phyloP scores from a whole-genome alignment of 371 early-diverging fungal species.

The Mortierella sp. region DNA sequence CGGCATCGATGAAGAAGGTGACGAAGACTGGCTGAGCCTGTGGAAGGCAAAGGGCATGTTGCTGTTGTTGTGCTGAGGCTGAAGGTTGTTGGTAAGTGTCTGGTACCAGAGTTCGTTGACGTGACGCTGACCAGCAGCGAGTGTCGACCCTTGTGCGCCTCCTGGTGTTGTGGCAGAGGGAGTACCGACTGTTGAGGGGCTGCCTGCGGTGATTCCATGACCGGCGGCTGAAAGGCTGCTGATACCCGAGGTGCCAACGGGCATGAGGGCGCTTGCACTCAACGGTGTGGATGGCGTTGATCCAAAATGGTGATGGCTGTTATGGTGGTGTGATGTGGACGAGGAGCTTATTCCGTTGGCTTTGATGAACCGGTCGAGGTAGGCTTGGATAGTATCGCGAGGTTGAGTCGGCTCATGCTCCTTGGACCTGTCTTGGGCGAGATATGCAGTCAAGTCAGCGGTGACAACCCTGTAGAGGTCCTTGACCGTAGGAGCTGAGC shows the following conservation, averaged over 20 bases:
- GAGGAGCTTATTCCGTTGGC: conserved; percentile 1
- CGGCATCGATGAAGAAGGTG: conserved; percentile 26
- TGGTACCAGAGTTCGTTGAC: conserved; percentile 49
- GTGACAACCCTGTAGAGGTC: conserved; percentile 51
- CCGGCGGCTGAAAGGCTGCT: background rate
- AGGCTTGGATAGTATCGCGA: conserved; percentile 39
- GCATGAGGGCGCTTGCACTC: conserved; percentile 2
- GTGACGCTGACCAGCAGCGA: conserved; percentile 47
- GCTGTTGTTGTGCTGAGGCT: conserved; percentile 17
- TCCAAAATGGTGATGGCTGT: conserved; percentile 17
- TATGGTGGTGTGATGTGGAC: background rate
- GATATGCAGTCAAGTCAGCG: conserved; percentile 31
- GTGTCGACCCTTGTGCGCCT: background rate
- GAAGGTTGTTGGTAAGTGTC: conserved; percentile 27
- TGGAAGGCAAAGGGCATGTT: conserved; percentile 50
- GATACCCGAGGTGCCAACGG: background rate
- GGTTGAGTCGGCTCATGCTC: conserved; percentile 14
- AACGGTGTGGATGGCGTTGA: conserved; percentile 17
- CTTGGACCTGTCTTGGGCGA: conserved; percentile 21
- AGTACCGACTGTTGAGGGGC: background rate
- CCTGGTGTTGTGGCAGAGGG: background rate
- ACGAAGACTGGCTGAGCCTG: conserved; percentile 22
- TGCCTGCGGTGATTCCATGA: background rate
- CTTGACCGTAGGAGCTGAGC: conserved; percentile 46
- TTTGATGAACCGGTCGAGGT: conserved; percentile 49